These are phyloP conservation scores for Lyophyllum semitale DNA, from an alignment of 768 basidiomycete species.

Conservation along the genomic window DNA sequence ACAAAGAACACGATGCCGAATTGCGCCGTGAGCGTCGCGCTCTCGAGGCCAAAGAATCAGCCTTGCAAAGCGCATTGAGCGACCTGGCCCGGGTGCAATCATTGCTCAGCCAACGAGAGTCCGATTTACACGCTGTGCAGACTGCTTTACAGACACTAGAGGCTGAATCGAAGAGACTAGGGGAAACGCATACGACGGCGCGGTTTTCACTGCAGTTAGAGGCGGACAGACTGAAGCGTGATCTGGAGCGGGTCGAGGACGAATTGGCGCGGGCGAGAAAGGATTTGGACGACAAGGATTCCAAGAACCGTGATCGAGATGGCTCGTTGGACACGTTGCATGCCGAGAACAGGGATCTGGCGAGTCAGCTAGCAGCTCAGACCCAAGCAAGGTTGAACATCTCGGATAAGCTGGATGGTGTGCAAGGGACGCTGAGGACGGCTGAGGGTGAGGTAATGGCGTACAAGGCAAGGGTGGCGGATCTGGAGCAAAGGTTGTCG, in stretches of 20 bases:
- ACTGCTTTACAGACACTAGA: constrained; percentile 70
- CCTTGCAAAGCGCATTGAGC: constrained; percentile 61
- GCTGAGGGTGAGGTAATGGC: constrained; percentile 68
- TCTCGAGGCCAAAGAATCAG: constrained; percentile 70
- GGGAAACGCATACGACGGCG: constrained; percentile 83
- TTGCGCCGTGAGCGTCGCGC: constrained; percentile 60
- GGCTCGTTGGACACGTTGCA: constrained; percentile 73
- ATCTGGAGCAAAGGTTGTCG: constrained; percentile 77
- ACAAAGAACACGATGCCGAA: constrained; percentile 65
- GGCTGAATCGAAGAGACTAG: constrained; percentile 73
- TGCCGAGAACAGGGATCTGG: constrained; percentile 79
- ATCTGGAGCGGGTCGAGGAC: constrained; percentile 78
- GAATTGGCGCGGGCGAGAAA: constrained; percentile 72
- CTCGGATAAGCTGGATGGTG: constrained; percentile 84
- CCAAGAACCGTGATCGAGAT: constrained; percentile 68
- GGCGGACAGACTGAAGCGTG: constrained; percentile 81
- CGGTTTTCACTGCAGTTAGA: constrained; percentile 89
- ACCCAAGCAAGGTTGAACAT: constrained; percentile 86
- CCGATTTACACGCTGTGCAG: constrained; percentile 76
- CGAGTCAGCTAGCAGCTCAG: constrained; percentile 77
- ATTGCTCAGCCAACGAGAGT: constrained; percentile 69
- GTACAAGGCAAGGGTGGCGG: constrained; percentile 62
- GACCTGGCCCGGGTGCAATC: constrained; percentile 65
- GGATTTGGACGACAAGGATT: constrained; percentile 71
- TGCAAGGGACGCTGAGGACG: constrained; percentile 59